These are phyloP conservation scores for Penstemon newberryi DNA, from an alignment of 257 asterid genomes.

Conservation along the genomic window DNA sequence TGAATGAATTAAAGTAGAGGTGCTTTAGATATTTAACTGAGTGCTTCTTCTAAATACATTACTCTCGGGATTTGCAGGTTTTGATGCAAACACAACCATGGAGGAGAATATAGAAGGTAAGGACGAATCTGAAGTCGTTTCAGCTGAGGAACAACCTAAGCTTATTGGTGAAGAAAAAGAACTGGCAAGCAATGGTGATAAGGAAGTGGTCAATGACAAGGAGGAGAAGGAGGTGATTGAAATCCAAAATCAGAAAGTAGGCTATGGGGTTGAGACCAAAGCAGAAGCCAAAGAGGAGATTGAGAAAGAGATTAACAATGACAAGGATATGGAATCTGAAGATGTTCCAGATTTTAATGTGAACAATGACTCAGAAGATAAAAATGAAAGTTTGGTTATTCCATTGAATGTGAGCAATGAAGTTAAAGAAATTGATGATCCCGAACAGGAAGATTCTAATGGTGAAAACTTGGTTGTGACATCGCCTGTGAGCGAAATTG, in stretches of 20 bases:
- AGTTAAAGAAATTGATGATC: constrained; percentile 13
- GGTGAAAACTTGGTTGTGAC: no score
- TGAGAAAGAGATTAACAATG: constrained; percentile 24
- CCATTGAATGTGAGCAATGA: neutral
- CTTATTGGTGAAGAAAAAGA: constrained; percentile 4
- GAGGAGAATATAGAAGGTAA: constrained; percentile 25
- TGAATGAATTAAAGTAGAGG: neutral
- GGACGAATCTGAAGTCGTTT: constrained; percentile 26
- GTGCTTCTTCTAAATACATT: neutral
- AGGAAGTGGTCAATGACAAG: neutral
- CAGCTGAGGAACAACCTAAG: constrained; percentile 19
- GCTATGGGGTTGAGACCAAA: constrained; percentile 12
- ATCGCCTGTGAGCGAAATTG: constrained; percentile 4
- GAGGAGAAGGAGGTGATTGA: constrained; percentile 19
- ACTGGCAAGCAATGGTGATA: constrained; percentile 5
- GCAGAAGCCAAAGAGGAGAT: constrained; percentile 5
- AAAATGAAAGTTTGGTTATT: constrained; percentile 7
- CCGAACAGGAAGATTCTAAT: constrained; percentile 1
- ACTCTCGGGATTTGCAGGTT: constrained; percentile 24
- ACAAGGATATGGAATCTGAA: constrained; percentile 17
- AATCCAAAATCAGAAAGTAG: constrained; percentile 10
- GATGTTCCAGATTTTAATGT: constrained; percentile 21
- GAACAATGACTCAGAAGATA: neutral
- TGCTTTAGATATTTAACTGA: neutral
- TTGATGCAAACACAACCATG: constrained; percentile 24